Base-by-base conservation (phyloP, 1,139 yeast genomes). In the Taphrina communis region DNA sequence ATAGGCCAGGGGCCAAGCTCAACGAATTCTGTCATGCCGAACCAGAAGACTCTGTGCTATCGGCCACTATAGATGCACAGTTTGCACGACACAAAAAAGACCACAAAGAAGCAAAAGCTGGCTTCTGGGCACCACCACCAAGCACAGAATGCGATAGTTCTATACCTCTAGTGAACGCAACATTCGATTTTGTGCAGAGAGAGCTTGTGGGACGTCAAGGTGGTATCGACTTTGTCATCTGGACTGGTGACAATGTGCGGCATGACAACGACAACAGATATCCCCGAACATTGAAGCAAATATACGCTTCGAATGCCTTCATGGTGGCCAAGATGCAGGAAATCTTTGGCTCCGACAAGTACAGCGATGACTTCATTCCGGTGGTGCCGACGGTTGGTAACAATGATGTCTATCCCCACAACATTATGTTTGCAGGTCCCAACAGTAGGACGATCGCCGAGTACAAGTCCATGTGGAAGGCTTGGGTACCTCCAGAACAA, bases 221-320 rank as follows among this genome's bases (percentile, higher is more conserved):
- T 14, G 69, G 69, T 12, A 86, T 90, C 63, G 97, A 90, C 77
- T 90, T 90, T 76, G 87, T 90, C 41, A 84, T 90, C 19, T 90
- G 97, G 97, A 90, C 96, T 0, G 97, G 97, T 44, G 97, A 90
- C 78, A 90, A 90, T 74, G 86, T 89, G 57, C 82, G 97, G 69
- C 97, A 90, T 76, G 97, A 90, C 77, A 88, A 88, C 75, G 97
- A 90, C 78, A 81, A 95, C 75, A 76, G 78, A 51, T 79, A 79
- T 75, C 96, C 96, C 2, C 84, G 96, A 79, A 85, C 90, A 1
- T 94, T 89, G 74, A 75, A 77, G 71, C 85, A 86, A 71, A 90
- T 90, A 65, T 85, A 89, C 72, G 88, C 87, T 19, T 82, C 87
- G 85, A 90, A 90, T 75, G 82, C 84, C 72, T 74, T 81, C 48